A percentile compares a stretch with the other conserved stretches of the same genome.
These are phyloP conservation scores for Litchi chinensis DNA, from an alignment of 345 rosid genomes.

Conservation along the genomic window DNA sequence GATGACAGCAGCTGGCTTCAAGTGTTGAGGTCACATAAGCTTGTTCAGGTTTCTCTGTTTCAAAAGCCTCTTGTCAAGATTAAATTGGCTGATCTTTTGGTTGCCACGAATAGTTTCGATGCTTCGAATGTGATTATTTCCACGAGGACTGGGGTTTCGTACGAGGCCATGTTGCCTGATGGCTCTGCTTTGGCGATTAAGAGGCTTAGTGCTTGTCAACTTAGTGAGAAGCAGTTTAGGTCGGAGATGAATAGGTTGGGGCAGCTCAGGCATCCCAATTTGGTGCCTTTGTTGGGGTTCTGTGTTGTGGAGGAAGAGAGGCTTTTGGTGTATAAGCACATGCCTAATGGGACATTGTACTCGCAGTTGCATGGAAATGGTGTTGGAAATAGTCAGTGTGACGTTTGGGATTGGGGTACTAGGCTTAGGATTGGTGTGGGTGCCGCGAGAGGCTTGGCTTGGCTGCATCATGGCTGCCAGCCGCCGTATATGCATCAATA, in stretches of 20 bases:
- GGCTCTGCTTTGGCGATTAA: slow-evolving; percentile 62
- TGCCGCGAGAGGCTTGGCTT: slow-evolving; percentile 63
- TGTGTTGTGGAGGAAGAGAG: slow-evolving; percentile 60
- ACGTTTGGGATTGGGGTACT: slow-evolving; percentile 48
- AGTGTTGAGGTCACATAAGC: slow-evolving; percentile 52
- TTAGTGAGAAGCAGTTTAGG: slow-evolving; percentile 55
- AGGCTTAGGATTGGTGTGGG: slow-evolving; percentile 57
- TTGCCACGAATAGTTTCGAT: slow-evolving; percentile 47
- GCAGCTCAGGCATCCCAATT: slow-evolving; percentile 61
- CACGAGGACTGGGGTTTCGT: slow-evolving; percentile 53
- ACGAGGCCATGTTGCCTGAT: slow-evolving; percentile 53
- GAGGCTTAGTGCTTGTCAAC: slow-evolving; percentile 46
- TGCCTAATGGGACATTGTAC: slow-evolving; percentile 54
- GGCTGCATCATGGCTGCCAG: slow-evolving; percentile 64
- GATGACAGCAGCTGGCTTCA: slow-evolving; percentile 57
- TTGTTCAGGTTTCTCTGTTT: slow-evolving; percentile 62
- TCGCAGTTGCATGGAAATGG: slow-evolving; percentile 40
- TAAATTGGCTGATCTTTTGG: slow-evolving; percentile 49
- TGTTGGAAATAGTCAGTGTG: slow-evolving; percentile 20
- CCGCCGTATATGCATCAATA: slow-evolving; percentile 43
- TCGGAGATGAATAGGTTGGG: slow-evolving; percentile 60
- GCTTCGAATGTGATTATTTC: slow-evolving; percentile 38
- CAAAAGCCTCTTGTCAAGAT: slow-evolving; percentile 62
- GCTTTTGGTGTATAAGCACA: slow-evolving; percentile 50
- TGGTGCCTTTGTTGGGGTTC: slow-evolving; percentile 64